These are phyloP conservation scores for Quercus ilex DNA, from an alignment of 306 rosid genomes.

Conservation along the genomic window DNA sequence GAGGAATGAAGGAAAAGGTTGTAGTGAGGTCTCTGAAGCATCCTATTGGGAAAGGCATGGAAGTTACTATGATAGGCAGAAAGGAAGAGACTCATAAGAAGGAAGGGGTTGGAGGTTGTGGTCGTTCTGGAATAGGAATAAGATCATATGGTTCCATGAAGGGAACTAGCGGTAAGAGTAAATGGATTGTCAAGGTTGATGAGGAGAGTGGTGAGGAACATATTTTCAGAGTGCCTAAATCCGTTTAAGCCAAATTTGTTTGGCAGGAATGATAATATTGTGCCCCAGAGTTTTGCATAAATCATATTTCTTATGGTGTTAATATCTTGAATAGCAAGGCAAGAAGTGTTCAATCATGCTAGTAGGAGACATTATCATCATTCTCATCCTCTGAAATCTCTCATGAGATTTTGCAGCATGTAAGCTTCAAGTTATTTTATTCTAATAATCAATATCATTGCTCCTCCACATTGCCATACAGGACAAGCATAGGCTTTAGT, in stretches of 20 bases:
- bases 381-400: neutral
- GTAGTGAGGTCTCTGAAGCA: conserved; percentile 50
- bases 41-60: conserved; percentile 55
- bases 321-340: too few species aligned
- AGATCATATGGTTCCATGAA: conserved; percentile 2
- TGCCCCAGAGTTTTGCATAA: neutral
- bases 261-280: neutral
- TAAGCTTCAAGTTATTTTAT: neutral
- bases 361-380: too few species aligned
- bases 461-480: neutral
- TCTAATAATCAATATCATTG: neutral
- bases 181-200: conserved; percentile 58
- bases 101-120: conserved; percentile 4
- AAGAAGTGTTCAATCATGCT: too few species aligned
- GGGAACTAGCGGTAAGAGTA: conserved; percentile 35
- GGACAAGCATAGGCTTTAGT: neutral
- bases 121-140: neutral
- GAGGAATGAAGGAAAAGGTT: conserved; percentile 35
- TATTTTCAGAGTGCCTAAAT: conserved; percentile 44
- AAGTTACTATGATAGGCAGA: conserved; percentile 45
- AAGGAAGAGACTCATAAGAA: conserved; percentile 11
- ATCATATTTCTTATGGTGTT: neutral
- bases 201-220: conserved; percentile 73
- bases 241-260: neutral
- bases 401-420: neutral